Evolutionary conservation across 2,329 filamentous ascomycete species (phyloP), one percentile per base, ranked within the genome.

Genomic region (Nothopassalora personata): DNA sequence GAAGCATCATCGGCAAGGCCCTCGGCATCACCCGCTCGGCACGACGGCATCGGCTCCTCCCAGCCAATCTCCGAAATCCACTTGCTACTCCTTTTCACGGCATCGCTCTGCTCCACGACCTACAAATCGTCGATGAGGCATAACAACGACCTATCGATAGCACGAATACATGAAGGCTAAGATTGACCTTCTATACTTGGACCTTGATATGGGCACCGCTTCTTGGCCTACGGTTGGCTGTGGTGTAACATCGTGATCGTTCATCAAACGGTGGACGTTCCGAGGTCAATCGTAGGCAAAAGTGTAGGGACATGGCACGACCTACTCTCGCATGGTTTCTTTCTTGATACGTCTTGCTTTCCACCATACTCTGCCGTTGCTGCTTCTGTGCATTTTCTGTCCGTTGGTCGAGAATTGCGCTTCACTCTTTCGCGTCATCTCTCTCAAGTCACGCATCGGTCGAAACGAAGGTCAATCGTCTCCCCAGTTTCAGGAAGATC

Each of bases 351-450:
- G 23, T 7, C 28, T 47, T 47, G 11, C 23, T 18, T 23, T 23
- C 23, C 23, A 23, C 23, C 23, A 23, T 23, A 23, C 23, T 23
- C 23, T 23, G 23, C 23, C 3, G 23, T 3, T 23, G 23, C 23
- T 23, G 23, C 23, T 19, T 23, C 28, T 30, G 27, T 18, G 30
- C 45, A 48, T 50, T 46, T 56, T 28, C n/a, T 2, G 7, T 43
- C 2, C 15, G 7, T 43, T 15, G 36, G 2, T 50, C 50, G 48
- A 55, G 50, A 30, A 30, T 53, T 50, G 63, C 61, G 57, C 63
- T 65, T 60, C 63, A 65, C 53, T 65, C 60, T 58, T 63, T 64
- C 33, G 60, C 59, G 56, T 59, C 33, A 45, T 43, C 34, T 27
- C 50, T 50, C 50, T 50, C 45, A 15, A 43, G 54, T 58, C 58